Conservation (phyloP, 352 stramenopile genomes). For the Phytophthora lateralis region DNA sequence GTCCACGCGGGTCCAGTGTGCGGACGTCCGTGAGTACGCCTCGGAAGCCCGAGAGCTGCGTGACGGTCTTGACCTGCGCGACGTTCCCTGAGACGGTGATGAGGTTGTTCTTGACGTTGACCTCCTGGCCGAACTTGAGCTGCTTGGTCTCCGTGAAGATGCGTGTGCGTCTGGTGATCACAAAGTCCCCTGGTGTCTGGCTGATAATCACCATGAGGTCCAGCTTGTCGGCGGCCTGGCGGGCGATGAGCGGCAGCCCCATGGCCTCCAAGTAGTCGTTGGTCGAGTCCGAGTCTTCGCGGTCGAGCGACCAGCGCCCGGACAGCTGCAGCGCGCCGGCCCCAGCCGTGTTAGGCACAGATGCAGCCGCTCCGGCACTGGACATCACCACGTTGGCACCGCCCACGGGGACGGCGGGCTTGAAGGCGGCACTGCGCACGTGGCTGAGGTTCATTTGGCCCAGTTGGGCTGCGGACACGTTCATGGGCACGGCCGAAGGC, state of each 20-base stretch:
- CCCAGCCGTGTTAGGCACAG: constrained; percentile 73
- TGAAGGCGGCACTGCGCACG: constrained; percentile 72
- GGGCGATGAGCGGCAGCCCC: constrained; percentile 85
- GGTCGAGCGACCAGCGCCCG: constrained; percentile 84
- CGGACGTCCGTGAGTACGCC: constrained; percentile 77
- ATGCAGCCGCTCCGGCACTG: constrained; percentile 27
- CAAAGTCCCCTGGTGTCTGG: constrained; percentile 82
- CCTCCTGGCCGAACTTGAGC: constrained; percentile 87
- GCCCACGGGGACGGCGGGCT: constrained; percentile 49
- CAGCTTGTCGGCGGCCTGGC: constrained; percentile 87
- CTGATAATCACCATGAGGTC: constrained; percentile 91
- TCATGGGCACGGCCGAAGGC: constrained; percentile 30
- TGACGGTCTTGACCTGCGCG: constrained; percentile 74
- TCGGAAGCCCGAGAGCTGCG: constrained; percentile 81
- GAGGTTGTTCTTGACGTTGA: constrained; percentile 89
- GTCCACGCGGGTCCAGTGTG: constrained; percentile 72
- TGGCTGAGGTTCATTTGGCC: constrained; percentile 64
- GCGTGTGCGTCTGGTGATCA: constrained; percentile 86
- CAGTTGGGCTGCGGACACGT: constrained; percentile 36
- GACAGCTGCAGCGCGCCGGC: constrained; percentile 82
- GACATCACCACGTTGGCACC: constrained; percentile 35
- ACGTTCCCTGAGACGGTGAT: constrained; percentile 86
- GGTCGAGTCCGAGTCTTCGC: constrained; percentile 89
- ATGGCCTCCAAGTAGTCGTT: constrained; percentile 91
- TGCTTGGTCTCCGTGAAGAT: constrained; percentile 92